phyloP scores from a whole-genome alignment of 108 stramenopile genomes.

The Cylindrotheca closterium region DNA sequence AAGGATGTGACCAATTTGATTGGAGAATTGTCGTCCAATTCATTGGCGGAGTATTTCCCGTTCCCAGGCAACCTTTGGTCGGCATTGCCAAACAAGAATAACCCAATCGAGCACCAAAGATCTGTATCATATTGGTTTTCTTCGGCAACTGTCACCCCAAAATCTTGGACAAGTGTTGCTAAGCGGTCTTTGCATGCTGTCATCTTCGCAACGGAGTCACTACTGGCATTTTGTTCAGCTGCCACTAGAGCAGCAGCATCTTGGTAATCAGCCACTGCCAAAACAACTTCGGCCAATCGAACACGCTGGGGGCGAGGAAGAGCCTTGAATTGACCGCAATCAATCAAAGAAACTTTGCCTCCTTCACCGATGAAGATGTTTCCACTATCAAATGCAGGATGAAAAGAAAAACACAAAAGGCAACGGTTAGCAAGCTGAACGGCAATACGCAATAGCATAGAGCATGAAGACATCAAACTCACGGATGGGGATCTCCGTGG shows the following conservation, averaged over 20 bases:
- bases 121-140: slow-evolving; percentile 9
- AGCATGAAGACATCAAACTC: too few relatives aligned
- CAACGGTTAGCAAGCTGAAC: too few relatives aligned
- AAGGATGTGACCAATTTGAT: slow-evolving; percentile 38
- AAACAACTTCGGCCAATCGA: slow-evolving; percentile 11
- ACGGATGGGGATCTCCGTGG: slow-evolving; percentile 43
- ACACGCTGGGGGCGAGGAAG: slow-evolving; percentile 8
- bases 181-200: not conserved
- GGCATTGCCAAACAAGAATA: slow-evolving; percentile 18
- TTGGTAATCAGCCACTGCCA: slow-evolving; percentile 14
- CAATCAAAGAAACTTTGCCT: slow-evolving; percentile 49
- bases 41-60: slow-evolving; percentile 24
- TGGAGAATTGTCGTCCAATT: slow-evolving; percentile 32
- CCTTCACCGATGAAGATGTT: slow-evolving; percentile 57
- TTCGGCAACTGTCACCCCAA: slow-evolving; percentile 10
- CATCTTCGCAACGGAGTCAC: not conserved
- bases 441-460: too few relatives aligned
- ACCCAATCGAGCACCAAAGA: slow-evolving; percentile 15
- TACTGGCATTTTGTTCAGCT: not conserved
- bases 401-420: too few relatives aligned
- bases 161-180: slow-evolving; percentile 12
- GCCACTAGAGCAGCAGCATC: not conserved
- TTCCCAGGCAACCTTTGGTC: slow-evolving; percentile 39
- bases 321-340: slow-evolving; percentile 46
- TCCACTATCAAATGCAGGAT: slow-evolving; percentile 13